Percentiles rank a stretch among this genome's conserved stretches.
Conservation (phyloP, 805 yeast genomes). For the Metschnikowia bowlesiae region DNA sequence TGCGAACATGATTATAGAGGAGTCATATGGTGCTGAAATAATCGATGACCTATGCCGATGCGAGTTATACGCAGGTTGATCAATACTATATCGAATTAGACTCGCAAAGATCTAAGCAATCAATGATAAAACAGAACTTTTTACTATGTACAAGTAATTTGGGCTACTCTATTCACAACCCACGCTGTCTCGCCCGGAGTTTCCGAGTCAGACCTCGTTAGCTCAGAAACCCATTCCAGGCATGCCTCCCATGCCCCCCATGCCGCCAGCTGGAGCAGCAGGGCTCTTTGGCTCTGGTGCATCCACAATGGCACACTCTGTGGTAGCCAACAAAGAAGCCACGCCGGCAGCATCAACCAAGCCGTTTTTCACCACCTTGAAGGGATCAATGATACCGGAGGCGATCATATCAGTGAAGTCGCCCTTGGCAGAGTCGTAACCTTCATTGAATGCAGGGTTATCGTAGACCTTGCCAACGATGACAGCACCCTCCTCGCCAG, state of each 20-base stretch:
- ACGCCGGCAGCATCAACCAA: slow-evolving; percentile 96
- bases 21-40: background rate
- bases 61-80: background rate
- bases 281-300: slow-evolving; percentile 77
- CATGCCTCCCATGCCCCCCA: slow-evolving; percentile 30
- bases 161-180: background rate
- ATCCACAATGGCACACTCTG: slow-evolving; percentile 97
- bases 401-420: slow-evolving; percentile 94
- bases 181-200: background rate
- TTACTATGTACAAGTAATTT: slow-evolving; percentile 7
- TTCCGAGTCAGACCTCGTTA: background rate
- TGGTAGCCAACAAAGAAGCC: slow-evolving; percentile 93
- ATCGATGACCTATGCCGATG: background rate
- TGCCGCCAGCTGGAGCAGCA: slow-evolving; percentile 48
- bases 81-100: background rate
- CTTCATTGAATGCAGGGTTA: slow-evolving; percentile 71
- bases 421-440: slow-evolving; percentile 90
- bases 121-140: background rate
- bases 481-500: slow-evolving; percentile 97
- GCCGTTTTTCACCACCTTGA: slow-evolving; percentile 95
- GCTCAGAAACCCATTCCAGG: slow-evolving; percentile 31
- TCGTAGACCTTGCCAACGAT: slow-evolving; percentile 84
- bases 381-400: slow-evolving; percentile 97
- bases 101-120: too few species aligned
- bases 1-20: slow-evolving; percentile 1